phyloP scores from a whole-genome alignment of 2,329 filamentous ascomycete genomes.

The Fusarium domesticum region DNA sequence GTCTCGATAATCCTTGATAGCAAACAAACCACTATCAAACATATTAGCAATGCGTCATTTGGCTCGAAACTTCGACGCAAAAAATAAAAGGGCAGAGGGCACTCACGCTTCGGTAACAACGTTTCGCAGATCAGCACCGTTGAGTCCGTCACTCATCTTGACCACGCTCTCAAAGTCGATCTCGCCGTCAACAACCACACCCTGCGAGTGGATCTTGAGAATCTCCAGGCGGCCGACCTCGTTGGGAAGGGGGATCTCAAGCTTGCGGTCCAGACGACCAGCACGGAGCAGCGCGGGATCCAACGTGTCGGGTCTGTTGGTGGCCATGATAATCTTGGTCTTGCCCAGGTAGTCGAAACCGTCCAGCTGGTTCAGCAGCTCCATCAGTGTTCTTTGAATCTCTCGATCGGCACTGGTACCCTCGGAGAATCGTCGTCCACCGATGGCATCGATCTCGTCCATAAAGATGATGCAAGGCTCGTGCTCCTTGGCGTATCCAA shows the following conservation, averaged over 20 bases:
- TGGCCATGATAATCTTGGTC: slow-evolving; percentile 99
- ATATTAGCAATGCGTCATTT: slow-evolving; percentile 21
- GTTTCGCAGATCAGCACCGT: slow-evolving; percentile 95
- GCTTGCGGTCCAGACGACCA: slow-evolving; percentile 92
- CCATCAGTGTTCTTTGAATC: slow-evolving; percentile 98
- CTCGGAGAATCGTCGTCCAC: slow-evolving; percentile 92
- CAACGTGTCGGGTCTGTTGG: slow-evolving; percentile 93
- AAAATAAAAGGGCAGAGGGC: not conserved
- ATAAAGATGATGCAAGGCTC: slow-evolving; percentile 99
- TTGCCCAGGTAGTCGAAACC: slow-evolving; percentile 99
- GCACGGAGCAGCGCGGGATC: slow-evolving; percentile 91
- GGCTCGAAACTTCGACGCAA: not conserved
- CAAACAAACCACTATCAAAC: slow-evolving; percentile 74
- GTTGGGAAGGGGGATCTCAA: slow-evolving; percentile 95
- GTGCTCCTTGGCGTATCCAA: slow-evolving; percentile 98
- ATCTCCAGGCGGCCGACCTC: slow-evolving; percentile 96
- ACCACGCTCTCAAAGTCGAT: slow-evolving; percentile 99
- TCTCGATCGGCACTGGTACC: slow-evolving; percentile 96
- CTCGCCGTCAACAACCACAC: slow-evolving; percentile 86
- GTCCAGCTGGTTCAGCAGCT: slow-evolving; percentile 95
- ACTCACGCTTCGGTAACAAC: slow-evolving; percentile 97
- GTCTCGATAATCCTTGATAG: slow-evolving; percentile 97
- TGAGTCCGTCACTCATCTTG: slow-evolving; percentile 99
- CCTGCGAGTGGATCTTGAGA: slow-evolving; percentile 90
- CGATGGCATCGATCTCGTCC: slow-evolving; percentile 99